Evolutionary conservation across 1,139 yeast genomes (phyloP).

Genomic region (Candida sanyaensis): DNA sequence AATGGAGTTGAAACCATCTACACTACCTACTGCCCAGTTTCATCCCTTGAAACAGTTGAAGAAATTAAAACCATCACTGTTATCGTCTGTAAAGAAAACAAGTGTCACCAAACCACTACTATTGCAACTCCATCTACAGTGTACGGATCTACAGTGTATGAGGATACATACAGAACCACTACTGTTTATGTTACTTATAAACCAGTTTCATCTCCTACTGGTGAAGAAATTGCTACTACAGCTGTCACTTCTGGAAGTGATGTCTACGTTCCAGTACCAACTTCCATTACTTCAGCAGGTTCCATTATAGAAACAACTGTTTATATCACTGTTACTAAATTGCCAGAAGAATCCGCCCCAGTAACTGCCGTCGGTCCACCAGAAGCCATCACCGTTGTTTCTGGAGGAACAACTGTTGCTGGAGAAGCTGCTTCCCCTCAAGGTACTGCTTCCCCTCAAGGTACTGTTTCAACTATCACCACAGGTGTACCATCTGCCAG

Average conservation of each 20-base stretch:
- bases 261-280: neutral
- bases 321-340: conserved; percentile 6
- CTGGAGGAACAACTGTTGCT: neutral
- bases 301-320: neutral
- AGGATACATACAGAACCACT: conserved; percentile 1
- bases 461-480: neutral
- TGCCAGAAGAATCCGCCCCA: conserved; percentile 10
- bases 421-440: neutral
- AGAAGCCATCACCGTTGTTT: neutral
- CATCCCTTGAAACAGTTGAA: conserved; percentile 22
- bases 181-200: conserved; percentile 3
- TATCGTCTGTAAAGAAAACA: conserved; percentile 47
- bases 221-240: neutral
- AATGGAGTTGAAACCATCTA: conserved; percentile 12
- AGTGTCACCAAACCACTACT: conserved; percentile 29
- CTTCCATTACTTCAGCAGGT: neutral
- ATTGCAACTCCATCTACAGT: conserved; percentile 28
- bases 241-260: conserved; percentile 11
- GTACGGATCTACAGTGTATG: too few species aligned
- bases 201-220: neutral
- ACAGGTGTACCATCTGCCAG: conserved; percentile 28
- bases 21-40: conserved; percentile 22
- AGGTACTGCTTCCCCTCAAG: too few species aligned
- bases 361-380: conserved; percentile 19
- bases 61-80: conserved; percentile 30